These are phyloP conservation scores for Coemansia sp. DNA, from an alignment of 192 early-diverging fungal species.

Conservation along the genomic window DNA sequence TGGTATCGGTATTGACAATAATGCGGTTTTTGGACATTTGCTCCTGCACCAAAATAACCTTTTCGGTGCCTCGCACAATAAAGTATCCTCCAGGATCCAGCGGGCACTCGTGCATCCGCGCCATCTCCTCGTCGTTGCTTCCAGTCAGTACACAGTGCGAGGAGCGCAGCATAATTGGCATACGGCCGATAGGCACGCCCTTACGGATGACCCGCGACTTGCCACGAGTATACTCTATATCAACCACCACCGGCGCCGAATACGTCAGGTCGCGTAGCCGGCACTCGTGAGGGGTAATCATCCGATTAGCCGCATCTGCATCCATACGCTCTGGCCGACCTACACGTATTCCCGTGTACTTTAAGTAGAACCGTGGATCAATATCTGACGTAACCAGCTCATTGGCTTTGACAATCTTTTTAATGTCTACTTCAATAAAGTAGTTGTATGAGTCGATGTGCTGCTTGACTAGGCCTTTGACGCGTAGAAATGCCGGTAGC, in stretches of 20 bases:
- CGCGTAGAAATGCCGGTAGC: constrained; percentile 93
- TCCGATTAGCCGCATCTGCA: constrained; percentile 63
- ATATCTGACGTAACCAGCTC: constrained; percentile 86
- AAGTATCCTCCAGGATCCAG: constrained; percentile 98
- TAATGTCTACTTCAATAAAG: constrained; percentile 91
- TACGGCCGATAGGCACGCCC: constrained; percentile 80
- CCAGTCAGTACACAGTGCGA: constrained; percentile 78
- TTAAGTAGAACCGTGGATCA: constrained; percentile 88
- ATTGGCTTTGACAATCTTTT: constrained; percentile 93
- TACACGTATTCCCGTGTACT: constrained; percentile 87
- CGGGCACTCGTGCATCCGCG: constrained; percentile 88
- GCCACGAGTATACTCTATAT: constrained; percentile 88
- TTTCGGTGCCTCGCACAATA: constrained; percentile 92
- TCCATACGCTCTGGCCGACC: constrained; percentile 79
- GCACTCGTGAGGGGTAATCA: constrained; percentile 92
- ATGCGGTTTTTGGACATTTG: constrained; percentile 98
- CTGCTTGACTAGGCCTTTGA: constrained; percentile 97
- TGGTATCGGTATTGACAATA: constrained; percentile 85
- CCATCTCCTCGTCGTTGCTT: constrained; percentile 79
- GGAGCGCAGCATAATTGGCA: constrained; percentile 96
- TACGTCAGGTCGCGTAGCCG: constrained; percentile 95
- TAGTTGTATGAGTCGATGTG: constrained; percentile 99
- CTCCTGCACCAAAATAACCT: constrained; percentile 97
- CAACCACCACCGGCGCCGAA: constrained; percentile 85
- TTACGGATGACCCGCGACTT: constrained; percentile 75